Evolutionary conservation across 176 grass and related monocot species (phyloP), one percentile per base, ranked within the genome.

Genomic region (Dendrocalamus sinicus): DNA sequence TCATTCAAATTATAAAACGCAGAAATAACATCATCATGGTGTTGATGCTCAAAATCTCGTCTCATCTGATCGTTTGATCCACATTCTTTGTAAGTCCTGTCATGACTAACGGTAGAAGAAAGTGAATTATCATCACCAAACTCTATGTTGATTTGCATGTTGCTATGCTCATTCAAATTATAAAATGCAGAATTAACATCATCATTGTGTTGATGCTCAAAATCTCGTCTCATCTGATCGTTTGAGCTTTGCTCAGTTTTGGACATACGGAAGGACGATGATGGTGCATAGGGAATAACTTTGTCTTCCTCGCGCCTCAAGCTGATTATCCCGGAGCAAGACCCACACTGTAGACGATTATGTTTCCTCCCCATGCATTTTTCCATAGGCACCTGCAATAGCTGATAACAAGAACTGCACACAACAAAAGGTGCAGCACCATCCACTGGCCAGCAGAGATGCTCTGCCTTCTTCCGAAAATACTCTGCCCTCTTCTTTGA

Each of bases 341-440:
- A 94, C 7, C 93, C 96, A 50, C 96, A 98, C 12, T 88, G 85
- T 32, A 92, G 15, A 73, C 79, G 67, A 51, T 84, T 84, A 19
- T 71, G 54, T 72, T 85, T 90, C 86, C 79, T 83, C 30, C 86
- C 67, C 76, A 77, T 80, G 72, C 70, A 89, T 82, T 86, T 89
- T 54, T 70, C 85, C 54, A 88, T 86, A 55, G 96, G 93, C 72
- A 98, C 35, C 84, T 89, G 90, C 91, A 98, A 59, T 30, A 98
- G 86, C 28, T 91, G 81, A 65, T 91, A 96, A 89, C 96, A 98
- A 76, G 71, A 84, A 79, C 77, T 82, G 81, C 96, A 98, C 28
- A 95, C 64, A 20, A 89, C 50, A 73, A 96, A 98, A 20, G 96
- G 96, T 54, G 91, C 89, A 7, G 96, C 96, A 5, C 96, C 96